phyloP scores from a whole-genome alignment of 2,329 filamentous ascomycete species.

The Verticillium albo-atrum region DNA sequence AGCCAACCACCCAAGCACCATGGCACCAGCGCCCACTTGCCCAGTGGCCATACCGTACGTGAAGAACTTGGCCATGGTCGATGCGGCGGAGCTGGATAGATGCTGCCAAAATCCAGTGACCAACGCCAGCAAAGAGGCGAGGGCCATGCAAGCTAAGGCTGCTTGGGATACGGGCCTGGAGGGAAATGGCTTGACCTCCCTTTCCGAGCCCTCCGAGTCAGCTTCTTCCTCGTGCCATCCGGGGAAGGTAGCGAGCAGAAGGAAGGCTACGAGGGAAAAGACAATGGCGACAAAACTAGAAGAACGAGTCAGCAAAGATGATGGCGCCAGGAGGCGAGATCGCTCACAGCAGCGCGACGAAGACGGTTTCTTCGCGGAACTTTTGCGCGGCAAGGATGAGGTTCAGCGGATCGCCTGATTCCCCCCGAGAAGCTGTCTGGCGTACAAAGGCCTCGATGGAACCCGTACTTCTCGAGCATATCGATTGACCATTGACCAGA shows the following conservation, averaged over 20 bases:
- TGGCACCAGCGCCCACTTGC: conserved; percentile 85
- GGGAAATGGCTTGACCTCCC: conserved; percentile 91
- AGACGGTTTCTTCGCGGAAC: conserved; percentile 98
- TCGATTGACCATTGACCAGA: conserved; percentile 83
- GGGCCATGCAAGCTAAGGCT: conserved; percentile 86
- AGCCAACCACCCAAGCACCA: conserved; percentile 97
- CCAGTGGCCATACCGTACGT: conserved; percentile 83
- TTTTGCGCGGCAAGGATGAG: conserved; percentile 94
- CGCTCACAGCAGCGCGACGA: conserved; percentile 87
- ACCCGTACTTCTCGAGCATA: conserved; percentile 97
- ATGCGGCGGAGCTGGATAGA: conserved; percentile 91
- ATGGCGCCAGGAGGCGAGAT: conserved; percentile 9
- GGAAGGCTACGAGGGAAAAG: conserved; percentile 91
- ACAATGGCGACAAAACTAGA: conserved; percentile 91
- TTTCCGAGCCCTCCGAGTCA: conserved; percentile 68
- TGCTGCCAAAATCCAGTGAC: conserved; percentile 85
- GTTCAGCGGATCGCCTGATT: conserved; percentile 72
- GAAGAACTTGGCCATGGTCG: conserved; percentile 87
- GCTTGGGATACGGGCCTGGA: conserved; percentile 89
- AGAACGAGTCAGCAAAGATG: conserved; percentile 8
- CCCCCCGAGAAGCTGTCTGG: conserved; percentile 39
- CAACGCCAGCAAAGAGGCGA: conserved; percentile 66
- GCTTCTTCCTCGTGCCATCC: conserved; percentile 94
- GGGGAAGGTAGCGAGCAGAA: conserved; percentile 93
- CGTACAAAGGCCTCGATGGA: conserved; percentile 83